A percentile compares a stretch with the other conserved stretches of the same genome.
These are phyloP conservation scores for Exophiala bonariae DNA, from an alignment of 2,329 filamentous ascomycete genomes.

Conservation along the genomic window DNA sequence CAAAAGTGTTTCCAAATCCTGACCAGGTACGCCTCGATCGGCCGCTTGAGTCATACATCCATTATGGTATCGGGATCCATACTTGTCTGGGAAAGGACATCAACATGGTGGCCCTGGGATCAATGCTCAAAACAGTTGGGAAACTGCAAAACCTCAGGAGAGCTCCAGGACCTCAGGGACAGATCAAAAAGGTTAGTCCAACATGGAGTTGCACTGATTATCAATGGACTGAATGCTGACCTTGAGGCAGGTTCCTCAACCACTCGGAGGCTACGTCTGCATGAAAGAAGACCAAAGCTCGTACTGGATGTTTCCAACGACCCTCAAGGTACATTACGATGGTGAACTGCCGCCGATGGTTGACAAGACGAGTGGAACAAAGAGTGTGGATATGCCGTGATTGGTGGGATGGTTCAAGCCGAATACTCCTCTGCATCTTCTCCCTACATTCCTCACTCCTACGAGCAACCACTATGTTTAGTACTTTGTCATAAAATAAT, in stretches of 20 bases:
- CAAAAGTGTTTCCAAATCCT: slow-evolving; percentile 61
- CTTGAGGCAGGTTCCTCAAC: slow-evolving; percentile 43
- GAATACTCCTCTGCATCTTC: no score
- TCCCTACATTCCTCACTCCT: no score
- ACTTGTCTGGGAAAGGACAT: slow-evolving; percentile 62
- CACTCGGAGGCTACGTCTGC: slow-evolving; percentile 60
- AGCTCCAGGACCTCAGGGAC: slow-evolving; percentile 63
- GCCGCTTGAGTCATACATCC: slow-evolving; percentile 64
- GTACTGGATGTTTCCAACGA: slow-evolving; percentile 53
- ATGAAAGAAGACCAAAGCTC: slow-evolving; percentile 66
- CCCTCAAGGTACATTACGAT: slow-evolving; percentile 47
- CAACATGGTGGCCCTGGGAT: slow-evolving; percentile 62
- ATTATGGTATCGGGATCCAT: slow-evolving; percentile 64
- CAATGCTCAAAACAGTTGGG: slow-evolving; percentile 68
- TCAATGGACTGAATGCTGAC: neutral
- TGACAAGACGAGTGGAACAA: neutral
- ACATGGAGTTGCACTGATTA: neutral
- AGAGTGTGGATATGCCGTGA: no score
- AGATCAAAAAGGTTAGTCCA: slow-evolving; percentile 59
- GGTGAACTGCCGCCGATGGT: slow-evolving; percentile 39
- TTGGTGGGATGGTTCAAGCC: no score
- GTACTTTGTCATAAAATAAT: no score
- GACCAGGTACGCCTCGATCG: slow-evolving; percentile 63
- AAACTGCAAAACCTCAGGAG: slow-evolving; percentile 60
- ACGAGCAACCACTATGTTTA: no score